Evolutionary conservation across 768 basidiomycete genomes (phyloP).

Genomic region (Russula sp.): DNA sequence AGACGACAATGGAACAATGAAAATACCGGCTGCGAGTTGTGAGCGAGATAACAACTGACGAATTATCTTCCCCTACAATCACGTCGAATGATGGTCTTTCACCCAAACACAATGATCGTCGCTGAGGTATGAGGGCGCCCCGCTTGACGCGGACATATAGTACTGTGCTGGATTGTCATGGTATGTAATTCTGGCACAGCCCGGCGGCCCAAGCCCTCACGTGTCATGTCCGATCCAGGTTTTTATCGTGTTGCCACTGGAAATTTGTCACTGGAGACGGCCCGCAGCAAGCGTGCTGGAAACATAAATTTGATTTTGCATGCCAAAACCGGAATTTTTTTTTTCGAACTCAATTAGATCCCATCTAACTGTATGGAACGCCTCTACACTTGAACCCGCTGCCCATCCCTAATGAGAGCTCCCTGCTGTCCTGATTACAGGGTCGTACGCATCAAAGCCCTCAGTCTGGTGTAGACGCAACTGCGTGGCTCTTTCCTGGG

Average conservation of each 20-base stretch:
- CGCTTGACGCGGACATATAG: neutral
- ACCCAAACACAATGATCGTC: neutral
- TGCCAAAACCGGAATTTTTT: neutral
- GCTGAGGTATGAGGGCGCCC: neutral
- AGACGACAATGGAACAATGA: neutral
- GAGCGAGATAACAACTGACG: neutral
- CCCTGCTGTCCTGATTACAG: slow-evolving; percentile 23
- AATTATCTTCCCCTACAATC: neutral
- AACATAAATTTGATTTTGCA: neutral
- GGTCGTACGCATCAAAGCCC: slow-evolving; percentile 1
- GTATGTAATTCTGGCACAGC: neutral
- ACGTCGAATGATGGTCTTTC: neutral
- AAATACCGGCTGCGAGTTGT: neutral
- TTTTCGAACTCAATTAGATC: neutral
- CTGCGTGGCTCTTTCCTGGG: neutral
- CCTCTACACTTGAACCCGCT: too few species aligned
- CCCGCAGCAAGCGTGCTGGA: neutral
- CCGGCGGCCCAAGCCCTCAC: neutral
- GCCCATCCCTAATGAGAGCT: neutral
- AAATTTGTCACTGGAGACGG: neutral
- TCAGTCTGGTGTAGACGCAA: slow-evolving; percentile 9
- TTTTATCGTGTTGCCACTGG: neutral
- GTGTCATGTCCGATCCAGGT: neutral
- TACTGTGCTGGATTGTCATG: neutral
- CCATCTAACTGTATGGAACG: too few species aligned